A percentile compares a stretch with the other conserved stretches of the same genome.
These are phyloP conservation scores for Fusarium avenaceum DNA, from an alignment of 2,329 filamentous ascomycete genomes.

Conservation along the genomic window DNA sequence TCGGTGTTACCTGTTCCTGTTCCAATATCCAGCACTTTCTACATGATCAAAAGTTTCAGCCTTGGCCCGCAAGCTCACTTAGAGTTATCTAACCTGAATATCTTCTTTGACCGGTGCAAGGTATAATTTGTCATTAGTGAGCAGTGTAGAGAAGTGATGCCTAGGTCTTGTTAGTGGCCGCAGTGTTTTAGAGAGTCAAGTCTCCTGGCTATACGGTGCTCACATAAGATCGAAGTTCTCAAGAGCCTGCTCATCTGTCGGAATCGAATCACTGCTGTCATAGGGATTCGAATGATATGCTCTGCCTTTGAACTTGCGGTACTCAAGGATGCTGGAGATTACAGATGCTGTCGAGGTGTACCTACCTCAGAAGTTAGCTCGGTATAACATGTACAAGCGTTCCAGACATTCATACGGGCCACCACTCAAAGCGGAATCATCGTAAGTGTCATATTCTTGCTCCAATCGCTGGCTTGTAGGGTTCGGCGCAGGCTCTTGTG, in stretches of 20 bases:
- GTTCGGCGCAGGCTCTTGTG: too few relatives aligned
- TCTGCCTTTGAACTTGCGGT: conserved; percentile 28
- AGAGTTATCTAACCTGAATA: not conserved
- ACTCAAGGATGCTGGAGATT: conserved; percentile 18
- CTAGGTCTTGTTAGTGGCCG: not conserved
- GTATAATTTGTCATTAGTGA: conserved; percentile 14
- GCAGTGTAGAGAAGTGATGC: conserved; percentile 26
- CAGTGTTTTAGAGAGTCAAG: rapidly evolving
- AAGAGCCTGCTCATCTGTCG: conserved; percentile 11
- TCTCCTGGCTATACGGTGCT: not conserved
- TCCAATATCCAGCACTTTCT: conserved; percentile 28
- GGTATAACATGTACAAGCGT: not conserved
- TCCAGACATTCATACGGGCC: not conserved
- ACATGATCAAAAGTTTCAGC: not conserved
- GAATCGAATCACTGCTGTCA: conserved; percentile 11
- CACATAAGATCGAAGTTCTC: conserved; percentile 30
- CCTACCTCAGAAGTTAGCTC: not conserved
- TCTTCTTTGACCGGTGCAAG: conserved; percentile 21
- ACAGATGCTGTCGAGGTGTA: conserved; percentile 16
- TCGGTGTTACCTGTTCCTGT: conserved; percentile 2
- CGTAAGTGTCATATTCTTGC: not conserved
- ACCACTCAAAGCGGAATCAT: not conserved
- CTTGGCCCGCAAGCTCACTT: rapidly evolving
- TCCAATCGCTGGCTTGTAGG: not conserved
- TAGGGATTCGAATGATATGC: conserved; percentile 10